Percentiles rank a stretch among this genome's conserved stretches.
Evolutionary conservation across 345 rosid genomes (phyloP).

Genomic region (Acer campestre): DNA sequence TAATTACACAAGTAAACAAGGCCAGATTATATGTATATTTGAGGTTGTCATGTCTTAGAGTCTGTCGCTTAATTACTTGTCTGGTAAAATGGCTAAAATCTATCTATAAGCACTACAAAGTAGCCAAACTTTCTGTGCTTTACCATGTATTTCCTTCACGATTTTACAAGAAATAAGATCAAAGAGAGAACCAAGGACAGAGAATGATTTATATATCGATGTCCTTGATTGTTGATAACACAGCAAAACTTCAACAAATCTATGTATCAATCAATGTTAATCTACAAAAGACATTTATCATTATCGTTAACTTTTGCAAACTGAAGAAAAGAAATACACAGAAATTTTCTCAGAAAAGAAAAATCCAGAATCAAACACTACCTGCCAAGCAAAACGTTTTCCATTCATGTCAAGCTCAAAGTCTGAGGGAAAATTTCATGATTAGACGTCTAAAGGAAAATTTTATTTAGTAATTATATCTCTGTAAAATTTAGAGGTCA

Average conservation of each 20-base stretch:
- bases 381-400: conserved; percentile 36
- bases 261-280: background rate
- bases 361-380: conserved; percentile 11
- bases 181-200: background rate
- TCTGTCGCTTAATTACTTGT: background rate
- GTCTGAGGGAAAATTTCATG: conserved; percentile 21
- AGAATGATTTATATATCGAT: background rate
- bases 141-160: background rate
- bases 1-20: background rate
- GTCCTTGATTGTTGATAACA: background rate
- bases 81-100: background rate
- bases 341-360: background rate
- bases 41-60: background rate
- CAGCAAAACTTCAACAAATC: background rate
- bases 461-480: background rate
- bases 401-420: conserved; percentile 38
- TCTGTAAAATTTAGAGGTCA: background rate
- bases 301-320: no score
- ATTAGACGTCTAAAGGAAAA: background rate
- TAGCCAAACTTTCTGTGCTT: background rate
- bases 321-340: background rate
- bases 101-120: background rate
- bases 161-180: background rate
- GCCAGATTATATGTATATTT: background rate
- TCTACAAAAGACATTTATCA: background rate